These are phyloP conservation scores for Discostella pseudostelligera DNA, from an alignment of 108 stramenopile genomes.

Conservation along the genomic window DNA sequence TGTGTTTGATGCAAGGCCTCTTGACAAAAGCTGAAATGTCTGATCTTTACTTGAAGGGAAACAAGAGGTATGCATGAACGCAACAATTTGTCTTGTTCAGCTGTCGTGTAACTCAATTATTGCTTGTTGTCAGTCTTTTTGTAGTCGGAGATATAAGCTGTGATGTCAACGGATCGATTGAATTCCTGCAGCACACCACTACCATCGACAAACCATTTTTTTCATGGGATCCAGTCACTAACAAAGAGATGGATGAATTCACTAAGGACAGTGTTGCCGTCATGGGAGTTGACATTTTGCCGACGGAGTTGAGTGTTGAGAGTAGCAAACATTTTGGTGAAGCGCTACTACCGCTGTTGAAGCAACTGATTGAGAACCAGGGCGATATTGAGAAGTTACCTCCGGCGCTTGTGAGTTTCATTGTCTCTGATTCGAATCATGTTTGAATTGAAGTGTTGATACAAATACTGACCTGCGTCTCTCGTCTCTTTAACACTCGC, in stretches of 20 bases:
- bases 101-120: slow-evolving; percentile 5
- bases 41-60: slow-evolving; percentile 36
- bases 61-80: slow-evolving; percentile 41
- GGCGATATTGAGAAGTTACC: slow-evolving; percentile 14
- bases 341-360: slow-evolving; percentile 59
- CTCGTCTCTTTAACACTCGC: not conserved
- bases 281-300: slow-evolving; percentile 81
- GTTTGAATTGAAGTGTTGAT: not conserved
- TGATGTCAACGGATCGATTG: slow-evolving; percentile 72
- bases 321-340: slow-evolving; percentile 84
- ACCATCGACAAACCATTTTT: slow-evolving; percentile 80
- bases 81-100: not conserved
- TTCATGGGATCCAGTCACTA: slow-evolving; percentile 59
- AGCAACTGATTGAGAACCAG: slow-evolving; percentile 24
- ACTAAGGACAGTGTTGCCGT: slow-evolving; percentile 56
- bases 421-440: not conserved
- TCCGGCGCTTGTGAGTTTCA: slow-evolving; percentile 31
- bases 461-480: not conserved
- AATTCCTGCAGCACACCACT: slow-evolving; percentile 70
- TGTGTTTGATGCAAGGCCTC: slow-evolving; percentile 28
- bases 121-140: slow-evolving; percentile 34
- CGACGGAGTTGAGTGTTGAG: slow-evolving; percentile 77
- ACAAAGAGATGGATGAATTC: slow-evolving; percentile 47
- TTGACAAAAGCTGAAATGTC: slow-evolving; percentile 67
- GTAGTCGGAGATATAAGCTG: slow-evolving; percentile 82